A percentile compares a stretch with the other conserved stretches of the same genome.
These are phyloP conservation scores for Xylaria polymorpha DNA, from an alignment of 2,329 filamentous ascomycete species.

Conservation along the genomic window DNA sequence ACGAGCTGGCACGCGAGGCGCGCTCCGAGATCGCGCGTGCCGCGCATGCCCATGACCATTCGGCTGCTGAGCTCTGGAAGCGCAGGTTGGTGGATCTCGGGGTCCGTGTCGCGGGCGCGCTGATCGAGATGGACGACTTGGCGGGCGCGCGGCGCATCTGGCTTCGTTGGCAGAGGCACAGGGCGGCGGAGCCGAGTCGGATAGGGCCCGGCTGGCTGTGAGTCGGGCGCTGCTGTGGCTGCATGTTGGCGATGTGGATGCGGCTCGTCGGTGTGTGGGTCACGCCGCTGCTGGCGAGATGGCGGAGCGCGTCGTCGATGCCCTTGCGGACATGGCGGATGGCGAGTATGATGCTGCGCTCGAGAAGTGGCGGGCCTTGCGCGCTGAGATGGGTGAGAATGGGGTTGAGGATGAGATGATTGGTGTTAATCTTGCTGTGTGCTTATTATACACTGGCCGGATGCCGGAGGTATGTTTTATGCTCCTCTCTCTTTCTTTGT, in stretches of 20 bases:
- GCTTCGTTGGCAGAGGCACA: slow-evolving; percentile 61
- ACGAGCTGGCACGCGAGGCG: slow-evolving; percentile 86
- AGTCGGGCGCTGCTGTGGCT: slow-evolving; percentile 77
- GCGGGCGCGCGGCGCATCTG: slow-evolving; percentile 80
- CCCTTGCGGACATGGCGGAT: slow-evolving; percentile 82
- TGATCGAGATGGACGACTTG: slow-evolving; percentile 89
- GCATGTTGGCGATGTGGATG: slow-evolving; percentile 79
- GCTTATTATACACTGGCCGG: slow-evolving; percentile 81
- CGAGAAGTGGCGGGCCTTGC: slow-evolving; percentile 67
- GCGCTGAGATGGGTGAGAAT: slow-evolving; percentile 57
- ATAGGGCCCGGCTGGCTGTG: slow-evolving; percentile 56
- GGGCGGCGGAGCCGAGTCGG: slow-evolving; percentile 46
- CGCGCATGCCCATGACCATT: slow-evolving; percentile 58
- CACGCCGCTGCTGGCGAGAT: slow-evolving; percentile 33
- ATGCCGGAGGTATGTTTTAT: slow-evolving; percentile 72
- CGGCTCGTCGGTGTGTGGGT: slow-evolving; percentile 68
- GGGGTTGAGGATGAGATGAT: slow-evolving; percentile 72
- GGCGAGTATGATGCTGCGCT: slow-evolving; percentile 75
- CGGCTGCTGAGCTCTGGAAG: slow-evolving; percentile 75
- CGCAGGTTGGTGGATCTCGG: slow-evolving; percentile 79
- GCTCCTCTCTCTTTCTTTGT: neutral
- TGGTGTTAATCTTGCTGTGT: slow-evolving; percentile 85
- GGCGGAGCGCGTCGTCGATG: slow-evolving; percentile 64
- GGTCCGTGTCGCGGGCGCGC: slow-evolving; percentile 70
- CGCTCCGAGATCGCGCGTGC: slow-evolving; percentile 68